phyloP scores from a whole-genome alignment of 768 basidiomycete genomes.

The Pisolithus albus region DNA sequence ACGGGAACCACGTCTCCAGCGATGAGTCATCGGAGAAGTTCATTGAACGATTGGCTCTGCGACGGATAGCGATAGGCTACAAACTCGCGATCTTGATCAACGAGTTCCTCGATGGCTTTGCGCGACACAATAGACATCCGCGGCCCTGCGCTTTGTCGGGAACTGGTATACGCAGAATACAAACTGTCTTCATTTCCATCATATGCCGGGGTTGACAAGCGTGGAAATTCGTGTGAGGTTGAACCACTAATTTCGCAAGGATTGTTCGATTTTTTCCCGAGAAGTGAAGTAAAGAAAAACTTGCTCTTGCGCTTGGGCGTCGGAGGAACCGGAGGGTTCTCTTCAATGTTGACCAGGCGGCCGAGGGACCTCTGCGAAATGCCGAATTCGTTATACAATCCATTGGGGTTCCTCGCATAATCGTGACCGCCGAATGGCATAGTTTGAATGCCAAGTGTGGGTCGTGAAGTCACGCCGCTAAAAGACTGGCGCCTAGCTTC shows the following conservation, averaged over 20 bases:
- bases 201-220: conserved; percentile 36
- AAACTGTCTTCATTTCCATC: conserved; percentile 45
- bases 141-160: conserved; percentile 45
- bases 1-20: conserved; percentile 4
- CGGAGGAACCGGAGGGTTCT: conserved; percentile 22
- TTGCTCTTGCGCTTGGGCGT: conserved; percentile 62
- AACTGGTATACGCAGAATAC: conserved; percentile 40
- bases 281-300: conserved; percentile 59
- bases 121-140: conserved; percentile 61
- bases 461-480: conserved; percentile 54
- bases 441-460: conserved; percentile 47
- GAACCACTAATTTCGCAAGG: conserved; percentile 28
- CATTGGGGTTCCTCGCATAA: conserved; percentile 26
- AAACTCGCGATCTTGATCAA: conserved; percentile 81
- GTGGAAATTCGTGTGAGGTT: conserved; percentile 42
- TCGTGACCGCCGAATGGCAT: conserved; percentile 36
- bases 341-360: conserved; percentile 26
- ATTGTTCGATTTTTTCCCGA: conserved; percentile 48
- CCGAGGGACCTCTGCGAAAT: conserved; percentile 53
- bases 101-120: conserved; percentile 69
- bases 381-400: conserved; percentile 71
- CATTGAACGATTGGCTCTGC: conserved; percentile 54
- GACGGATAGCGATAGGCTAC: conserved; percentile 86
- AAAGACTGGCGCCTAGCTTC: conserved; percentile 74
- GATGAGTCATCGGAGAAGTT: conserved; percentile 43